Conservation (phyloP, 371 early-diverging fungal species). For the Mortierella sp. region DNA sequence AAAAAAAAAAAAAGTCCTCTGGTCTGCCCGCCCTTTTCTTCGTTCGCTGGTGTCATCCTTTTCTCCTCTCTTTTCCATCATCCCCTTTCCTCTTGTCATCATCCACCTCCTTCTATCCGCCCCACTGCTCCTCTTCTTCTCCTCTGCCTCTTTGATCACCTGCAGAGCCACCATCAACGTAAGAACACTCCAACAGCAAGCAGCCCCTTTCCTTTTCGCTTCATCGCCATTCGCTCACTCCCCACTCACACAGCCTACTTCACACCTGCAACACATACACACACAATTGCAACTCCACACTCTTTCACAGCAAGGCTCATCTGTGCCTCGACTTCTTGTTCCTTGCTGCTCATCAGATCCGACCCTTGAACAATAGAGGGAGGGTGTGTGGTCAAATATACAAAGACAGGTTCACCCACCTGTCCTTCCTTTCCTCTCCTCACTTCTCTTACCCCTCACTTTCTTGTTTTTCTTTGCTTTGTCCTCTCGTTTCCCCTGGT, state of each 20-base stretch:
- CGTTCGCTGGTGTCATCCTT: background rate
- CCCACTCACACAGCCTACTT: background rate
- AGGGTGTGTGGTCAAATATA: background rate
- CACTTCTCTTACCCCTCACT: background rate
- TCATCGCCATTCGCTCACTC: conserved; percentile 1
- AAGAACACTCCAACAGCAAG: background rate
- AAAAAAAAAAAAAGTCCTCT: background rate
- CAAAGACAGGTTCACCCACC: background rate
- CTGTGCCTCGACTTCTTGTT: background rate
- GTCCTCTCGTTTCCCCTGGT: background rate
- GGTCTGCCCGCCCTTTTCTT: background rate
- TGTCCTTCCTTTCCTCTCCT: background rate
- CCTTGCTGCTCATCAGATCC: conserved; percentile 11
- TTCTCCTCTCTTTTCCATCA: background rate
- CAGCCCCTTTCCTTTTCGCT: conserved; percentile 12
- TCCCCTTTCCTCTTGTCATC: conserved; percentile 8
- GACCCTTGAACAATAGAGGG: background rate
- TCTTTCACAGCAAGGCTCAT: conserved; percentile 1
- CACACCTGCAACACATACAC: background rate
- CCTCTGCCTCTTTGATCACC: conserved; percentile 5
- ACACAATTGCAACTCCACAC: background rate
- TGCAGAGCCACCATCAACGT: conserved; percentile 9
- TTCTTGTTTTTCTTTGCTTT: background rate
- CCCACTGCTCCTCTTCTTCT: background rate
- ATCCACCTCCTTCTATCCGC: background rate